Base-by-base conservation (phyloP, 176 grass and related monocot species). In the Ensete glaucum region DNA sequence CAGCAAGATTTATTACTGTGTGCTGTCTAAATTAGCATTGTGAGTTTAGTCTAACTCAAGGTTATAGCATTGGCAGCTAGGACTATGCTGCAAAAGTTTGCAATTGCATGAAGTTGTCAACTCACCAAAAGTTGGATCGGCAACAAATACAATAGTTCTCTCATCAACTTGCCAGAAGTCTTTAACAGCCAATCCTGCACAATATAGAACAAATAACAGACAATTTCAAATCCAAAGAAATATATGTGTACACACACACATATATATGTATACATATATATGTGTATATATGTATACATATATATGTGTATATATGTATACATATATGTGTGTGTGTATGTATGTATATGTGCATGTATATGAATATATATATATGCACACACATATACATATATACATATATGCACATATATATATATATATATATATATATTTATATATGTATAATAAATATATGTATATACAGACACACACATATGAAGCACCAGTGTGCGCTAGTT, bases 111-210 rank as follows among this genome's bases (percentile, higher is more conserved):
- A 60, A 60, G 58, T 69, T 19, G 14, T 50, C 50, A 11, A 50
- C 87, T 84, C 82, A 93, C 94, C 90, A 69, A 97, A 97, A 67
- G 84, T 90, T 76, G 90, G 93, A 85, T 97, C 93, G 22, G 82
- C 88, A 60, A 93, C 88, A 29, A 97, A 93, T 25, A 97, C 90
- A 25, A 97, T 85, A 60, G 93, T 97, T 75, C 84, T 81, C 23
- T 97, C 93, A 88, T 97, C 93, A 58, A 97, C 93, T 85, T 90
- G 79, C 93, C 93, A 97, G 75, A 85, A 97, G 53, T 93, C 90
- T 83, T 93, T 97, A 82, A 97, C 83, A 80, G 93, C 93, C 73
- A 90, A 79, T 83, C 93, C 93, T 93, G 82, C 60, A 82, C 70
- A 52, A 78, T 62, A 59, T 14, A 52, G 16, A 56, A 52, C 2